Conservation (phyloP, 2,329 filamentous ascomycete species). For the Exophiala dermatitidis region DNA sequence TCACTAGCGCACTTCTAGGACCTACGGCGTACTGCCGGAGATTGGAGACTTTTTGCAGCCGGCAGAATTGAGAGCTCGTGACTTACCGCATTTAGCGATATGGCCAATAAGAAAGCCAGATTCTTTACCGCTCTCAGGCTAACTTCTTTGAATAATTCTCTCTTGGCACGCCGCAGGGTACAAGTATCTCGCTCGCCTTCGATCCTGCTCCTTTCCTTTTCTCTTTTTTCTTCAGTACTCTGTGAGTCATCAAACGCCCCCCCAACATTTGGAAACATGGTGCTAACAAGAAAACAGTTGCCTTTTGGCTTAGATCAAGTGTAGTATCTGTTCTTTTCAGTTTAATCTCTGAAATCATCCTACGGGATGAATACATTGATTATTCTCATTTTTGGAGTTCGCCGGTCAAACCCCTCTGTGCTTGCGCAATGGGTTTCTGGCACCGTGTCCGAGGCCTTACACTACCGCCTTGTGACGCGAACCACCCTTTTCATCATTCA, state of each 20-base stretch:
- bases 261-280: neutral
- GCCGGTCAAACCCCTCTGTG: slow-evolving; percentile 53
- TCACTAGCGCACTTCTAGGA: too few species aligned
- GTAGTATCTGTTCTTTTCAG: slow-evolving; percentile 96
- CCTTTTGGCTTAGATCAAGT: slow-evolving; percentile 69
- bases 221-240: slow-evolving; percentile 4
- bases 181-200: slow-evolving; percentile 1
- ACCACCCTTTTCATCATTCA: slow-evolving; percentile 54
- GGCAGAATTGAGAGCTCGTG: too few species aligned
- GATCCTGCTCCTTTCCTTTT: neutral
- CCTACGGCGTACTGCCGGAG: too few species aligned
- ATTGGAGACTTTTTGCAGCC: too few species aligned
- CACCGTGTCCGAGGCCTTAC: slow-evolving; percentile 71
- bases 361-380: slow-evolving; percentile 65
- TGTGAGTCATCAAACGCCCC: slow-evolving; percentile 1
- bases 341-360: slow-evolving; percentile 88
- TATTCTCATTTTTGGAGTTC: slow-evolving; percentile 69
- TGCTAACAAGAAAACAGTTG: slow-evolving; percentile 38
- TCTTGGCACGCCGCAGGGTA: neutral
- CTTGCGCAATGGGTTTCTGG: slow-evolving; percentile 55
- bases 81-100: too few species aligned
- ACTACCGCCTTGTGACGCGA: slow-evolving; percentile 69
- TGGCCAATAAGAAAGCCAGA: neutral
- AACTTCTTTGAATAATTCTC: neutral
- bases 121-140: neutral